Evolutionary conservation across 2,329 filamentous ascomycete species (phyloP).

Genomic region (Magnaporthiopsis incrustans): DNA sequence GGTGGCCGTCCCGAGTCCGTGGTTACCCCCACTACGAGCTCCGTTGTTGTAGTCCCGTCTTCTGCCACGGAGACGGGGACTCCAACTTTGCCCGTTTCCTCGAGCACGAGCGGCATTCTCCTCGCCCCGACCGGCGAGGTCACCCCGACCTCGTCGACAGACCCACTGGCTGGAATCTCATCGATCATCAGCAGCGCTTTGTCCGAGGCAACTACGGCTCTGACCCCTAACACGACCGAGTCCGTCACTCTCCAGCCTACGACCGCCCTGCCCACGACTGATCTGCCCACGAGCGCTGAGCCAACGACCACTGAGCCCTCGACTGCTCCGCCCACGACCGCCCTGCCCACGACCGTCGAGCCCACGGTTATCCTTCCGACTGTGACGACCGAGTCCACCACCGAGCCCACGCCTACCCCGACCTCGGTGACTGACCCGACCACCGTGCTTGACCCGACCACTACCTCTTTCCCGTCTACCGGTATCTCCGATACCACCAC

Average conservation of each 20-base stretch:
- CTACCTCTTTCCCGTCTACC: neutral
- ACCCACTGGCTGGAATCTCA: constrained; percentile 7
- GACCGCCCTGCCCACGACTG: constrained; percentile 9
- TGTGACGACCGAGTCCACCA: neutral
- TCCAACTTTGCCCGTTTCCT: constrained; percentile 8
- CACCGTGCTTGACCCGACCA: neutral
- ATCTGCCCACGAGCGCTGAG: no score
- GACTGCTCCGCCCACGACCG: no score
- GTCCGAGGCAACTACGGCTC: constrained; percentile 12
- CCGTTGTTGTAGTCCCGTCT: neutral
- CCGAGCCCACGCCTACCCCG: neutral
- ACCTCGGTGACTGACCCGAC: neutral
- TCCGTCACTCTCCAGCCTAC: constrained; percentile 1
- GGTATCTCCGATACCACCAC: neutral
- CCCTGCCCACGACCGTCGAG: constrained; percentile 5
- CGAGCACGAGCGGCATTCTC: constrained; percentile 16
- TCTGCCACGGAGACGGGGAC: constrained; percentile 5
- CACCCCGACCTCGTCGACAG: constrained; percentile 10
- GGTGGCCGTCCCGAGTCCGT: constrained; percentile 8
- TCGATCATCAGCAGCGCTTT: constrained; percentile 15
- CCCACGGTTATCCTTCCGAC: constrained; percentile 6
- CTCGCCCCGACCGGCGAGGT: constrained; percentile 25
- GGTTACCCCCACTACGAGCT: neutral
- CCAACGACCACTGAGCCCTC: no score
- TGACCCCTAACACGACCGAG: constrained; percentile 12